These are phyloP conservation scores for Hibiscus mutabilis DNA, from an alignment of 345 rosid genomes.

Conservation along the genomic window DNA sequence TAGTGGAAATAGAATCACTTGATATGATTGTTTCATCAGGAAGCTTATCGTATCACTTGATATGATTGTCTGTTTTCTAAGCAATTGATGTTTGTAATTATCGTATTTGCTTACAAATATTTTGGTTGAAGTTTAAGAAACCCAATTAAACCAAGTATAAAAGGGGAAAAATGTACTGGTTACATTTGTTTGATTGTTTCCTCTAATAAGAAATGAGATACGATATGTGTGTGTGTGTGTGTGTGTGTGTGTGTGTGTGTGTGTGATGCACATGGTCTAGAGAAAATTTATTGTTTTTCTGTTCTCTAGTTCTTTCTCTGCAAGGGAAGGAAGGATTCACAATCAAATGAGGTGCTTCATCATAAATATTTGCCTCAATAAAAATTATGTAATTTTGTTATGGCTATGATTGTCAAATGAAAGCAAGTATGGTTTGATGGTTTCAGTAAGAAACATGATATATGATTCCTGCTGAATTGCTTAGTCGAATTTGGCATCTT, in stretches of 20 bases:
- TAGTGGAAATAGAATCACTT: background rate
- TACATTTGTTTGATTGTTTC: too few relatives aligned
- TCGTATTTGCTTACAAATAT: too few relatives aligned
- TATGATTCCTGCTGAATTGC: background rate
- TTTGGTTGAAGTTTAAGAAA: background rate
- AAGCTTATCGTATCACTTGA: background rate
- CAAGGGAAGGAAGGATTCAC: background rate
- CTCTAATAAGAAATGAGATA: too few relatives aligned
- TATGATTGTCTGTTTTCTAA: too few relatives aligned
- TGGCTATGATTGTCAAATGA: background rate
- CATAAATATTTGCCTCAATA: background rate
- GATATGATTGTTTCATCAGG: background rate
- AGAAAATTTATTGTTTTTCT: background rate
- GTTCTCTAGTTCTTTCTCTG: background rate
- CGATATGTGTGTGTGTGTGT: too few relatives aligned
- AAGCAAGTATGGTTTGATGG: background rate
- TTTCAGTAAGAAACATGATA: background rate
- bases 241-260: too few relatives aligned
- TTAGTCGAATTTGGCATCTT: background rate
- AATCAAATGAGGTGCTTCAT: background rate
- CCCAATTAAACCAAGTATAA: background rate
- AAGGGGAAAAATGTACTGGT: background rate
- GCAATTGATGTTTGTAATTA: too few relatives aligned
- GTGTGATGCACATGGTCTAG: background rate
- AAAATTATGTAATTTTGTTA: background rate